phyloP scores from a whole-genome alignment of 2,329 filamentous ascomycete species.

The Arthrocladium fulminans region DNA sequence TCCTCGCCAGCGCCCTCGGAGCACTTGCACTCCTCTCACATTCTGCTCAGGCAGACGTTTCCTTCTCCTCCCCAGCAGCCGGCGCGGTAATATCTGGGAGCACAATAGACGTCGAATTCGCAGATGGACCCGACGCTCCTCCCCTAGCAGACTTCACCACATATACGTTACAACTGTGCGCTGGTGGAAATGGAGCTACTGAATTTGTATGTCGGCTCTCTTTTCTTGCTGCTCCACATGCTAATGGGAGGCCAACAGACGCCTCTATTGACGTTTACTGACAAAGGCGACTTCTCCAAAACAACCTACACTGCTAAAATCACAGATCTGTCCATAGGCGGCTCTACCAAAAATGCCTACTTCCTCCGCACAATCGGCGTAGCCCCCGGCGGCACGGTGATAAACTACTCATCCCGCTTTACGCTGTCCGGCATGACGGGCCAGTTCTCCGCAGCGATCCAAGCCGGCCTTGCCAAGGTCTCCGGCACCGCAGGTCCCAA shows the following conservation, averaged over 20 bases:
- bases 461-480: conserved; percentile 32
- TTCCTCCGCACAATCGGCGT: conserved; percentile 53
- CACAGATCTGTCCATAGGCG: conserved; percentile 8
- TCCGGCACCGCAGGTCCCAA: conserved; percentile 23
- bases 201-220: conserved; percentile 34
- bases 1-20: not conserved
- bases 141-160: conserved; percentile 41
- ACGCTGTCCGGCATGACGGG: conserved; percentile 57
- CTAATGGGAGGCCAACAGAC: not conserved
- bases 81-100: conserved; percentile 44
- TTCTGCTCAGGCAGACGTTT: conserved; percentile 41
- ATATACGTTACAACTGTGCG: conserved; percentile 53
- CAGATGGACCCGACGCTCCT: conserved; percentile 45
- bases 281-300: conserved; percentile 27
- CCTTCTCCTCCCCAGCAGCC: conserved; percentile 46
- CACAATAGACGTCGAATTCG: conserved; percentile 48
- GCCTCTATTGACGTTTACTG: not conserved
- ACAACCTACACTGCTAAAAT: conserved; percentile 41
- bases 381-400: conserved; percentile 45
- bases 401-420: conserved; percentile 56
- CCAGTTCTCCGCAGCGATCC: conserved; percentile 38
- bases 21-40: conserved; percentile 4
- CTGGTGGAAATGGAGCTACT: conserved; percentile 47
- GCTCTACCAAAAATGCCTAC: conserved; percentile 41
- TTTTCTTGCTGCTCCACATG: conserved; percentile 10